A percentile compares a stretch with the other conserved stretches of the same genome.
Evolutionary conservation across 1,139 yeast genomes (phyloP).

Genomic region (Candida albicans): DNA sequence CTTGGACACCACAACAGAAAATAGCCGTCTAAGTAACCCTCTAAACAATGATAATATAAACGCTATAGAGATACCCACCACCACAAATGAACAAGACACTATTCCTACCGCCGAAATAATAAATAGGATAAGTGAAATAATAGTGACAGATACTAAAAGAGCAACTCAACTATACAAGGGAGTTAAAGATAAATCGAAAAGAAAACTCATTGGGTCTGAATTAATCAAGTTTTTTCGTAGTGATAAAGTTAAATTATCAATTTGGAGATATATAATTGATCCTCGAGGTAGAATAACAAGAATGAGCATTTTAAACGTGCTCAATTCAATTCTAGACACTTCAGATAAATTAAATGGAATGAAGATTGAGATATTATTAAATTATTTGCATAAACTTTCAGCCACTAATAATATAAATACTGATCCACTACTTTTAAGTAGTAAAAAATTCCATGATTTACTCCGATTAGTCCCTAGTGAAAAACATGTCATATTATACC

Average conservation of each 20-base stretch:
- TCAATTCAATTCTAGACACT: slow-evolving; percentile 20
- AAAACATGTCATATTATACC: slow-evolving; percentile 28
- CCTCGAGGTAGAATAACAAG: slow-evolving; percentile 22
- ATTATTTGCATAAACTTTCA: slow-evolving; percentile 25
- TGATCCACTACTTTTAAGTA: slow-evolving; percentile 23
- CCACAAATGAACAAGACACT: slow-evolving; percentile 26
- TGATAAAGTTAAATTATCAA: slow-evolving; percentile 29
- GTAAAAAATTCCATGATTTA: slow-evolving; percentile 20
- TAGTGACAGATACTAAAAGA: slow-evolving; percentile 26
- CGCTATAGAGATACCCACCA: slow-evolving; percentile 28
- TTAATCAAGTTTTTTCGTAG: slow-evolving; percentile 14
- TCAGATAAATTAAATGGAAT: slow-evolving; percentile 16
- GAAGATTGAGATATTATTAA: slow-evolving; percentile 23
- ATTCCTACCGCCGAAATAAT: slow-evolving; percentile 30
- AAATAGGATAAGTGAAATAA: slow-evolving; percentile 28
- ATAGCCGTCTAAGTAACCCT: slow-evolving; percentile 26
- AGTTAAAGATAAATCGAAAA: slow-evolving; percentile 1
- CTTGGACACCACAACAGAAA: slow-evolving; percentile 33
- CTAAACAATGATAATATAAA: slow-evolving; percentile 24
- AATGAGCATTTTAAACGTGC: slow-evolving; percentile 19
- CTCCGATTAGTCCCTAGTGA: slow-evolving; percentile 21
- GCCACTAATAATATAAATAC: slow-evolving; percentile 25
- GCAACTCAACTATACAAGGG: slow-evolving; percentile 16
- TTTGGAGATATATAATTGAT: slow-evolving; percentile 27
- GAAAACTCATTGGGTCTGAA: not conserved